Base-by-base conservation (phyloP, 2,329 filamentous ascomycete species). In the Aureobasidium subglaciale region DNA sequence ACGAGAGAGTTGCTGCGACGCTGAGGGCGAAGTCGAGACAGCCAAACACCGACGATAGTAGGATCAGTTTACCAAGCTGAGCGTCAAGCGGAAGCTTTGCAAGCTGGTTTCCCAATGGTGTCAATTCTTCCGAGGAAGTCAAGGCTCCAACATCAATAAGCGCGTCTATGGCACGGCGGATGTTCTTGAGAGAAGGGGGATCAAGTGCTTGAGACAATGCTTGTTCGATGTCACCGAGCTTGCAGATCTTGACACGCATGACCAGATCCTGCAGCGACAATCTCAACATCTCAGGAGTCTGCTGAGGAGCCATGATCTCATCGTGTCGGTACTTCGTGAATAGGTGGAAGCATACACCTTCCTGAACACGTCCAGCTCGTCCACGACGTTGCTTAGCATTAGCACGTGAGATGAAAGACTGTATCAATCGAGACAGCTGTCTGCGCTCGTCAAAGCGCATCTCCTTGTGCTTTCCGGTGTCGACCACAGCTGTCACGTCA, bases 221-320 rank as follows among this genome's bases (percentile, higher is more conserved):
- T 63, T 92, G 83, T 67, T 97, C 92, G 54, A 97, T 95, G 37
- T 89, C 86, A 10, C 93, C 93, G 40, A 99, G 81, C 66, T 95
- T 95, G 76, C 92, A 99, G 42, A 96, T 96, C 73, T 99, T 99
- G 61, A 97, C 91, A 8, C 93, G 85, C 68, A 99, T 91, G 5
- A 95, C 90, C 10, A 99, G 77, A 66, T 99, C 93, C 70, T 99
- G 93, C 10, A 99, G 76, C 0, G 93, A 96, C 4, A 99, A 76
- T 0, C 93, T 86, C 37, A 99, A 82, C 84, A 99, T 95, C 70
- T 99, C 93, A 0, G 93, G 95, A 0, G 90, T 96, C 73, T 97
- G 93, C 66, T 96, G 90, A 59, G 95, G 90, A 49, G 85, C 84
- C 80, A 97, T 90, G 57, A 82, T 67, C 56, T 83, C 82, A 67